Percentiles rank a stretch among this genome's conserved stretches.
Conservation (phyloP, 2,329 filamentous ascomycete species). For the Phaeosphaeria sp. region DNA sequence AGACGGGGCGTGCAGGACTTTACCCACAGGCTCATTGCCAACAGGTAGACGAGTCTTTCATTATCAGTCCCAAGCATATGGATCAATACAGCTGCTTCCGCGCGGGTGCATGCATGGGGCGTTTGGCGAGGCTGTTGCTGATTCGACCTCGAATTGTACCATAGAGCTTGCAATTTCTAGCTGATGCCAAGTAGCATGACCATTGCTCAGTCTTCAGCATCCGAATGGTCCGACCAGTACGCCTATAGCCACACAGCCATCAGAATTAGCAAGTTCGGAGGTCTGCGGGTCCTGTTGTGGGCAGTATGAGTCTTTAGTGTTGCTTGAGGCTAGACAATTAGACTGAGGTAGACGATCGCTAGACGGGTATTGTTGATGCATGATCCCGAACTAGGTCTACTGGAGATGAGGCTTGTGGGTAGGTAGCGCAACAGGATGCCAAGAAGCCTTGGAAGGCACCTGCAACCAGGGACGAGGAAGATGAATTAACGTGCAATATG, state of each 20-base stretch:
- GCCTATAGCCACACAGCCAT: not conserved
- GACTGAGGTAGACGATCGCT: not conserved
- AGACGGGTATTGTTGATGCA: not conserved
- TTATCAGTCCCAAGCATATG: slow-evolving; percentile 1
- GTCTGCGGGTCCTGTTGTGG: not conserved
- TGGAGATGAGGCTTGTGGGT: not conserved
- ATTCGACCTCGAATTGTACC: not conserved
- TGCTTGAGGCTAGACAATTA: not conserved
- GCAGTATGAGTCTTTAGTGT: not conserved
- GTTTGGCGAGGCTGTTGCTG: not conserved
- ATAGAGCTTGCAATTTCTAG: not conserved
- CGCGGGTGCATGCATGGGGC: slow-evolving; percentile 3
- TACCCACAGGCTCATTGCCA: slow-evolving; percentile 15
- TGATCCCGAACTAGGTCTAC: not conserved
- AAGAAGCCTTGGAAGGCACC: not conserved
- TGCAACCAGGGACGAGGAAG: not conserved
- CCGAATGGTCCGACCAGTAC: not conserved
- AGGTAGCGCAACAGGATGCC: not conserved
- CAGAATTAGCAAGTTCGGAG: not conserved
- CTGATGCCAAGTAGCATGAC: not conserved
- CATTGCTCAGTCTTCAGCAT: not conserved
- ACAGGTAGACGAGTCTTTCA: slow-evolving; percentile 4
- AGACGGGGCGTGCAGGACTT: slow-evolving; percentile 10
- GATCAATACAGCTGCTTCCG: not conserved
- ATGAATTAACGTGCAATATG: not conserved